Conservation (phyloP, 192 early-diverging fungal species). For the Chytriomyces sp. region DNA sequence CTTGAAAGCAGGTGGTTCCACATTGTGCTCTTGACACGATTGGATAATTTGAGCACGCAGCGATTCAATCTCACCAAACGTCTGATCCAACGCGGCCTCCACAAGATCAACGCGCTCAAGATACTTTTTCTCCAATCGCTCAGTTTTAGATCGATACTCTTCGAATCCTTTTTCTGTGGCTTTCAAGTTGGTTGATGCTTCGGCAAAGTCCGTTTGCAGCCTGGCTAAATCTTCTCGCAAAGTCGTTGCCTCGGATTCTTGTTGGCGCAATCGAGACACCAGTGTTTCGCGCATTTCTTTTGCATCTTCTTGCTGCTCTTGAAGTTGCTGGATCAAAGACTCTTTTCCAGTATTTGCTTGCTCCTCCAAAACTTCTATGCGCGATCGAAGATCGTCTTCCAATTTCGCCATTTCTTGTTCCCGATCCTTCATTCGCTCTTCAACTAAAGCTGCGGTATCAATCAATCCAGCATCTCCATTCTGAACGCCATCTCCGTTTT, state of each 20-base stretch:
- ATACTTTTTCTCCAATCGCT: conserved; percentile 24
- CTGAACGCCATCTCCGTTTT: neutral
- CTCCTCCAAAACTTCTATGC: conserved; percentile 25
- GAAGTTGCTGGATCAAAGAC: conserved; percentile 31
- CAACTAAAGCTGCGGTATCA: conserved; percentile 2
- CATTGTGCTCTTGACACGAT: neutral
- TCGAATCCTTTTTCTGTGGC: conserved; percentile 10
- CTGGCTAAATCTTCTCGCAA: conserved; percentile 14
- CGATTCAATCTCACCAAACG: conserved; percentile 22
- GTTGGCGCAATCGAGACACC: conserved; percentile 12
- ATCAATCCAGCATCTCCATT: neutral
- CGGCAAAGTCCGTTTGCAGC: conserved; percentile 9
- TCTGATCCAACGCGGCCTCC: conserved; percentile 17
- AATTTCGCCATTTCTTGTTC: conserved; percentile 5
- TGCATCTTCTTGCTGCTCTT: conserved; percentile 33
- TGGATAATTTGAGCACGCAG: conserved; percentile 15
- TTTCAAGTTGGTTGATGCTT: conserved; percentile 2
- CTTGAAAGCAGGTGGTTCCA: conserved; percentile 20
- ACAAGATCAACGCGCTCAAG: conserved; percentile 17
- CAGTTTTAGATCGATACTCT: conserved; percentile 8
- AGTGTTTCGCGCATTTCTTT: conserved; percentile 40
- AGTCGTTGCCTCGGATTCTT: conserved; percentile 31
- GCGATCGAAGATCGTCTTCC: conserved; percentile 20
- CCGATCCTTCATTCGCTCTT: conserved; percentile 8
- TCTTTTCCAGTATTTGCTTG: conserved; percentile 8